Base-by-base conservation (phyloP, 2,329 filamentous ascomycete genomes). In the Coniella vitis region DNA sequence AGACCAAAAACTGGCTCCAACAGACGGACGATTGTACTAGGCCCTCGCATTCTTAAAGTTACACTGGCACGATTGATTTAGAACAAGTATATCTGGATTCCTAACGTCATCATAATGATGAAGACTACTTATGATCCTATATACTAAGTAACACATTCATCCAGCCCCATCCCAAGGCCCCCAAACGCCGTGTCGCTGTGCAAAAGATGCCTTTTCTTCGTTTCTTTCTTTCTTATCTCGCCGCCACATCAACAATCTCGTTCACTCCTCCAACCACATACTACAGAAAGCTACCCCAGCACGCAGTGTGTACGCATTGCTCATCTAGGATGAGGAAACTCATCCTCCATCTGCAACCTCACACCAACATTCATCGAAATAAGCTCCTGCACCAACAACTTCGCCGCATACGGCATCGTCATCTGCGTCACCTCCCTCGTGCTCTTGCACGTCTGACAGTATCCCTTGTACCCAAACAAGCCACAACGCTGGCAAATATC, bases 341-440 rank as follows among this genome's bases (percentile, higher is more conserved):
- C 89, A 63, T 98, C 93, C 60, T 89, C 89, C 56, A 98, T 70
- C 72, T 91, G 87, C 69, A 98, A 73, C 50, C 87, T 78, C 52
- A 95, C 91, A 54, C 90, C 87, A n/a, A 98, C 89, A 66, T 98
- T 98, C 93, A 98, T 98, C 66, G 89, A 95, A 62, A 95, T 84
- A 61, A 98, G 69, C 70, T 98, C 93, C 72, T 98, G 93, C 42
- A 97, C 88, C 48, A 98, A 72, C 63, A 98, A 70, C 76, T 98
- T 97, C 1, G 93, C 93, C 16, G 93, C 93, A 67, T 98, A 98
- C 31, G 93, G 93, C 78, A 98, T 94, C 31, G 85, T 91, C 86
- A 98, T 95, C 67, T 86, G 85, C 14, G 89, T 85, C 21, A 98
- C 88, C 25, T 86, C 83, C 49, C 86, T 79, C 35, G 87, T 90